Conservation (phyloP, 306 rosid species). For the Fragaria vesca region DNA sequence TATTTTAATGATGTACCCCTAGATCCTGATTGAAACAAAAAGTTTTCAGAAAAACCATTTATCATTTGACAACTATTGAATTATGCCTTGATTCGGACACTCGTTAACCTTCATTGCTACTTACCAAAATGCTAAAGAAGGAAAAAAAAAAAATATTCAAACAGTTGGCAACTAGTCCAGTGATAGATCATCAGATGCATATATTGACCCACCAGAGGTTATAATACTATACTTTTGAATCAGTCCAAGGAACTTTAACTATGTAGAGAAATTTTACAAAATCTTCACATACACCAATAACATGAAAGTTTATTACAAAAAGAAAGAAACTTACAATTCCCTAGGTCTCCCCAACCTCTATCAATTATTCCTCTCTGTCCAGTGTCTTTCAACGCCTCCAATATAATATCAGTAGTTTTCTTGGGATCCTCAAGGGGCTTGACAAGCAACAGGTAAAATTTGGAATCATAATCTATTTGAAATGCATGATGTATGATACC, state of each 20-base stretch:
- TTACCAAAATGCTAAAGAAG: neutral
- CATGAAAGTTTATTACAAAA: neutral
- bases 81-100: neutral
- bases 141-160: neutral
- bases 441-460: slow-evolving; percentile 24
- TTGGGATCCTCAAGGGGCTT: slow-evolving; percentile 91
- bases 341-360: slow-evolving; percentile 95
- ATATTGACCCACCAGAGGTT: neutral
- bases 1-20: neutral
- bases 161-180: neutral
- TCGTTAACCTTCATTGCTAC: neutral
- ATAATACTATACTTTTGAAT: neutral
- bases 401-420: slow-evolving; percentile 59
- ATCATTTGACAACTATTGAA: neutral
- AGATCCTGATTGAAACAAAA: neutral
- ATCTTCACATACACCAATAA: neutral
- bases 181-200: neutral
- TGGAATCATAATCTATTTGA: slow-evolving; percentile 17
- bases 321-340: slow-evolving; percentile 54
- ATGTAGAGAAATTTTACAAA: slow-evolving; percentile 1
- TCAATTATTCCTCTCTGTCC: slow-evolving; percentile 88
- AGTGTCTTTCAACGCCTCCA: slow-evolving; percentile 80
- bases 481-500: slow-evolving; percentile 2
- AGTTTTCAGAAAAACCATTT: neutral
- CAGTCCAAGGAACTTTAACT: neutral